Conservation (phyloP, 805 yeast genomes). For the Ogataea glucozyma region DNA sequence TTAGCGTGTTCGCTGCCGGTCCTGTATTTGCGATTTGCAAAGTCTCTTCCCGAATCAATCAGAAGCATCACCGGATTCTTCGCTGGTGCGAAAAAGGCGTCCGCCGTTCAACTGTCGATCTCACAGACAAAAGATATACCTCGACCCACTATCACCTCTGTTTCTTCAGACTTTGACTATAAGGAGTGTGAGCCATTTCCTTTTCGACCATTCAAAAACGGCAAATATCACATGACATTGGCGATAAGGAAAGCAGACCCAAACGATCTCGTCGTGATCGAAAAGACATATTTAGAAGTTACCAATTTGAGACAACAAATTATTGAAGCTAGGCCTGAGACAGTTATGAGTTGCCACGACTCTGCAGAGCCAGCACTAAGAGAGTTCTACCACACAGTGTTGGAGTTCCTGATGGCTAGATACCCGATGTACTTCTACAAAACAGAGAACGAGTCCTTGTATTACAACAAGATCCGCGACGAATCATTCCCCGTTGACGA, state of each 20-base stretch:
- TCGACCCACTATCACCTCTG: slow-evolving; percentile 32
- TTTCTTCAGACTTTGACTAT: slow-evolving; percentile 45
- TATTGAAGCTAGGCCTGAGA: slow-evolving; percentile 34
- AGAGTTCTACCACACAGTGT: slow-evolving; percentile 47
- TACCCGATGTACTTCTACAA: slow-evolving; percentile 54
- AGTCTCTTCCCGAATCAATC: slow-evolving; percentile 6
- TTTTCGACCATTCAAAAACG: slow-evolving; percentile 50
- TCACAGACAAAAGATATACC: slow-evolving; percentile 10
- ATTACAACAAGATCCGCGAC: slow-evolving; percentile 43
- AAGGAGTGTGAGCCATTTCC: slow-evolving; percentile 41
- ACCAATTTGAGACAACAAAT: slow-evolving; percentile 42
- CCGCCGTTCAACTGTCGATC: not conserved
- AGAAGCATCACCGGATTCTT: slow-evolving; percentile 4
- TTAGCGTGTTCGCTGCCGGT: slow-evolving; percentile 12
- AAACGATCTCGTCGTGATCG: slow-evolving; percentile 61
- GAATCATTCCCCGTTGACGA: slow-evolving; percentile 39
- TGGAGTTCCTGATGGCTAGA: slow-evolving; percentile 41
- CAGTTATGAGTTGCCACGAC: slow-evolving; percentile 37
- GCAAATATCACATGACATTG: slow-evolving; percentile 60
- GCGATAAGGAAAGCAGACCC: slow-evolving; percentile 51
- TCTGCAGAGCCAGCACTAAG: slow-evolving; percentile 40
- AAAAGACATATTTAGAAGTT: slow-evolving; percentile 53
- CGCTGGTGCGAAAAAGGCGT: not conserved
- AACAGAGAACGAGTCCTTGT: slow-evolving; percentile 20
- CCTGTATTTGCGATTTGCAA: slow-evolving; percentile 5